Conservation (phyloP, 176 grass and related monocot genomes). For the Canna indica region DNA sequence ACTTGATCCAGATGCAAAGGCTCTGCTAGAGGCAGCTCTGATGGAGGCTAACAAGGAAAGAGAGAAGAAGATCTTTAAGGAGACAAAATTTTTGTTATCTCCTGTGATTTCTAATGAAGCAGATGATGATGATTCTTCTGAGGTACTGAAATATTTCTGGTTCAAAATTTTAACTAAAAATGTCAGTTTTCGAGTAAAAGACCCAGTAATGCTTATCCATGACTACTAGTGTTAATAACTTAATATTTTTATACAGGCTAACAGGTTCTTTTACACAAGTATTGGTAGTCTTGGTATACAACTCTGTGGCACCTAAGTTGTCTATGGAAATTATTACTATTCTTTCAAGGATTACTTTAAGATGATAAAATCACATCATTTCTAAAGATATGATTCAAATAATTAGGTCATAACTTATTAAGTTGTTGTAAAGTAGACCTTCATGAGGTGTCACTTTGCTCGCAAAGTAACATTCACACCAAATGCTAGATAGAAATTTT, state of each 20-base stretch:
- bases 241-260: too few species aligned
- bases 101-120: constrained; percentile 2
- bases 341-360: background rate
- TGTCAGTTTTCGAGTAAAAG: too few species aligned
- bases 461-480: background rate
- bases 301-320: background rate
- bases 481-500: background rate
- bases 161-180: background rate
- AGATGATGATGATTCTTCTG: background rate
- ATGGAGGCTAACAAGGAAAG: constrained; percentile 18
- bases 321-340: background rate
- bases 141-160: constrained; percentile 3
- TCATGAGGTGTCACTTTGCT: constrained; percentile 1
- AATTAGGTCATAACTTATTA: background rate
- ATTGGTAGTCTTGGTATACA: too few species aligned
- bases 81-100: constrained; percentile 12
- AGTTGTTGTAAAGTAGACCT: background rate
- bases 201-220: background rate
- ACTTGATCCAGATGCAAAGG: constrained; percentile 17
- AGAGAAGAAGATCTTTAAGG: constrained; percentile 8
- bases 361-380: background rate
- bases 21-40: constrained; percentile 22
- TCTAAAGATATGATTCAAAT: background rate
- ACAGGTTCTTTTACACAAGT: too few species aligned
- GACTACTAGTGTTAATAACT: background rate